Conservation (phyloP, 1,139 yeast genomes). For the Geotrichum carabidarum region DNA sequence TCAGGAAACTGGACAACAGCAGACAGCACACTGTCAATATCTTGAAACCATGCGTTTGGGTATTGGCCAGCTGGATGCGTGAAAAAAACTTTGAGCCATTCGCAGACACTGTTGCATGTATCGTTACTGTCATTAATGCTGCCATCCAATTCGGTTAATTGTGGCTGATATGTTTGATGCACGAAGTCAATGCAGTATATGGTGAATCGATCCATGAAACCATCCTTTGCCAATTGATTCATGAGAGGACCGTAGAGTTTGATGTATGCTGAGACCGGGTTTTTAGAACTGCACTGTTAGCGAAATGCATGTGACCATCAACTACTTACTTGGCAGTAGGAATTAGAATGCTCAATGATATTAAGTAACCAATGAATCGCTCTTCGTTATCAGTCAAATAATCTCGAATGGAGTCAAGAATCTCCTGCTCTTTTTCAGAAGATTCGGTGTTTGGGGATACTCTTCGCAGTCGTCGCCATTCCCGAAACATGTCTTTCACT, state of each 20-base stretch:
- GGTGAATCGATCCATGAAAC: conserved; percentile 23
- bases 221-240: conserved; percentile 22
- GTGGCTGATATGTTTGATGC: background rate
- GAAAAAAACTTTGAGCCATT: conserved; percentile 7
- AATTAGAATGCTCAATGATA: conserved; percentile 31
- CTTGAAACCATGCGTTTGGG: conserved; percentile 6
- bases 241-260: conserved; percentile 28
- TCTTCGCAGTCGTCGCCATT: conserved; percentile 45
- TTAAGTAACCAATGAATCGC: conserved; percentile 27
- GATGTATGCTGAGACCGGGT: conserved; percentile 16
- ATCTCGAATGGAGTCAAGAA: conserved; percentile 1
- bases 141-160: background rate
- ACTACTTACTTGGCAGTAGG: conserved; percentile 23
- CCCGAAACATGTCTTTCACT: conserved; percentile 33
- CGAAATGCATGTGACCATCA: background rate
- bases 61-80: background rate
- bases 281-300: conserved; percentile 7
- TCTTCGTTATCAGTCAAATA: conserved; percentile 21
- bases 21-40: background rate
- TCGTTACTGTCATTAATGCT: background rate
- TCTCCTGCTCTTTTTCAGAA: background rate
- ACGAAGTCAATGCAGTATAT: conserved; percentile 21
- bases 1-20: background rate
- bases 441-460: conserved; percentile 39
- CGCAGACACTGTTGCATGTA: background rate